Percentiles rank a stretch among this genome's conserved stretches.
Conservation (phyloP, 2,329 filamentous ascomycete species). For the Aureobasidium zeae region DNA sequence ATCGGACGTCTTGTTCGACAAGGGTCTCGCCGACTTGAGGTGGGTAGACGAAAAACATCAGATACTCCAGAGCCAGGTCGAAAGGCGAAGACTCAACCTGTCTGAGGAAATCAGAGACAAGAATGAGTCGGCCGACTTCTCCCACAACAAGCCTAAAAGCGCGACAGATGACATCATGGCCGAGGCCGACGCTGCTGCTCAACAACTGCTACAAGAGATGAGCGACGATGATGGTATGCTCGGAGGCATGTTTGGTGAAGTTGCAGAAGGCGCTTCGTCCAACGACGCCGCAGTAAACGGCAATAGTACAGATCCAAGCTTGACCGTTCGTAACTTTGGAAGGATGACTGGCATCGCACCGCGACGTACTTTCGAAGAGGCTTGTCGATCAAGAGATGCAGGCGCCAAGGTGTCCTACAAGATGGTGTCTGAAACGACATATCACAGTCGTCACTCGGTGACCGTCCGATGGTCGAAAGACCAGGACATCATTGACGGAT, state of each 20-base stretch:
- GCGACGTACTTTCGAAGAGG: conserved; percentile 68
- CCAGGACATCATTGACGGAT: conserved; percentile 45
- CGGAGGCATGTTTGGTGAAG: conserved; percentile 48
- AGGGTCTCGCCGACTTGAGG: conserved; percentile 35
- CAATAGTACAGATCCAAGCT: conserved; percentile 36
- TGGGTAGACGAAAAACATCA: conserved; percentile 39
- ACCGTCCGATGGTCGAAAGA: conserved; percentile 70
- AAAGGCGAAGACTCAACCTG: conserved; percentile 25
- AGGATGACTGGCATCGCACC: conserved; percentile 71
- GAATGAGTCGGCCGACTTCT: neutral
- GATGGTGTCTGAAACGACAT: conserved; percentile 61
- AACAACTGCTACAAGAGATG: conserved; percentile 27
- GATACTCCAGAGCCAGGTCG: conserved; percentile 33
- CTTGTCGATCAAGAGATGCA: conserved; percentile 73
- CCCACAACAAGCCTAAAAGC: conserved; percentile 2
- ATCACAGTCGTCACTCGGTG: conserved; percentile 66
- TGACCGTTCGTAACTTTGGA: conserved; percentile 68
- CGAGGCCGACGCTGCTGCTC: conserved; percentile 35
- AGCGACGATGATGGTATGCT: conserved; percentile 48
- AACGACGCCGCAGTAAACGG: conserved; percentile 17
- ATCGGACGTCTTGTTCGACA: conserved; percentile 47
- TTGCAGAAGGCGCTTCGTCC: conserved; percentile 6
- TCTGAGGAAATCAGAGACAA: conserved; percentile 16
- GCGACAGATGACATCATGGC: conserved; percentile 40
- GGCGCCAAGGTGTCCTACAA: conserved; percentile 58